Conservation (phyloP, 192 early-diverging fungal species). For the Coemansia sp. region DNA sequence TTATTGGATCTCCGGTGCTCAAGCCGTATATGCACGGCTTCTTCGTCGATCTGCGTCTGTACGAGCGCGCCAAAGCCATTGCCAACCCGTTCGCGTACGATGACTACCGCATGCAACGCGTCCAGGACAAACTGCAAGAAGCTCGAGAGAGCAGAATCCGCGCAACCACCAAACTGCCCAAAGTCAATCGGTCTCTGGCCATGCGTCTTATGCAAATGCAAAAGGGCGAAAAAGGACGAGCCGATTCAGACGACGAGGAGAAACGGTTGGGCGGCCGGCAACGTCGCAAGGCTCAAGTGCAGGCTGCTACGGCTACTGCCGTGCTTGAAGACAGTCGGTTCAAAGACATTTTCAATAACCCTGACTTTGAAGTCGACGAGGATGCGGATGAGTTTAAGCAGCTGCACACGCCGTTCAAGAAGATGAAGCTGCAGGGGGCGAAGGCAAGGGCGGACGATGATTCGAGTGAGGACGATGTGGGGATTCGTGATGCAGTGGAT, state of each 20-base stretch:
- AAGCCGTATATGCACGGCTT: constrained; percentile 99
- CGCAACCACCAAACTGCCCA: constrained; percentile 81
- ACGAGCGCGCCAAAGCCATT: constrained; percentile 93
- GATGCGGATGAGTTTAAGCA: constrained; percentile 74
- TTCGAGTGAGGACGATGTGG: constrained; percentile 45
- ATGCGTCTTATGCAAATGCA: constrained; percentile 61
- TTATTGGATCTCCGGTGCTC: constrained; percentile 88
- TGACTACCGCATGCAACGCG: constrained; percentile 76
- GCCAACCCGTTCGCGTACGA: constrained; percentile 96
- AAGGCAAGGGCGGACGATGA: constrained; percentile 14
- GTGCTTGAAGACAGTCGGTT: constrained; percentile 86
- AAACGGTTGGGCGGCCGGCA: constrained; percentile 46
- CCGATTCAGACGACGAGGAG: constrained; percentile 18
- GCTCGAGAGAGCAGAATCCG: constrained; percentile 85
- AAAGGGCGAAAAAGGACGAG: constrained; percentile 13
- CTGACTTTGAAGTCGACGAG: constrained; percentile 90
- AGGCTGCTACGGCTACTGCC: constrained; percentile 54
- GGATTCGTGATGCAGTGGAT: constrained; percentile 15
- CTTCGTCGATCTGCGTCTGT: constrained; percentile 93
- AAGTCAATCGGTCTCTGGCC: constrained; percentile 90
- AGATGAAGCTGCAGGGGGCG: constrained; percentile 14
- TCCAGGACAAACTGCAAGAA: constrained; percentile 82
- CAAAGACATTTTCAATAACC: constrained; percentile 81
- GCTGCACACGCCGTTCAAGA: constrained; percentile 34
- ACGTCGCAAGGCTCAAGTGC: constrained; percentile 42